These are phyloP conservation scores for Morella rubra DNA, from an alignment of 306 rosid genomes.

Conservation along the genomic window DNA sequence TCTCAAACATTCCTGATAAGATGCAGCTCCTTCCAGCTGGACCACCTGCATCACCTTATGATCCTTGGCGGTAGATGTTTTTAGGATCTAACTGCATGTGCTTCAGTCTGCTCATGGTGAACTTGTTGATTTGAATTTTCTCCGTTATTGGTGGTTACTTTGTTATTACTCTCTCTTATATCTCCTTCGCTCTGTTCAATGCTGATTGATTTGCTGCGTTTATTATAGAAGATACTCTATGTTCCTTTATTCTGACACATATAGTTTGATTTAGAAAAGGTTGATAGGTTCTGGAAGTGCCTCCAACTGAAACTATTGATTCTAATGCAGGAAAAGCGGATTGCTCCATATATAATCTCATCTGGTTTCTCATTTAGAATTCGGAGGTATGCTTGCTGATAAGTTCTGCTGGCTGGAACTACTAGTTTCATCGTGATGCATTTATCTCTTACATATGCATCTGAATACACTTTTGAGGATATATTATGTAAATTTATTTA, in stretches of 20 bases:
- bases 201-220: not conserved
- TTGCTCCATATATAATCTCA: not conserved
- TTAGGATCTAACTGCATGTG: not conserved
- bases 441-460: not conserved
- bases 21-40: not conserved
- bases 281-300: not conserved
- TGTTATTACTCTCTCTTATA: not conserved
- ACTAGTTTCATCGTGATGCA: not conserved
- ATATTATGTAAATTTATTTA: not conserved
- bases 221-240: not conserved
- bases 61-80: not conserved
- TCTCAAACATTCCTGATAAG: not conserved
- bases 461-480: not conserved
- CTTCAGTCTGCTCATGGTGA: not conserved
- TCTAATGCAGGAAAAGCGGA: slow-evolving; percentile 16
- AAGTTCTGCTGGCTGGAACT: not conserved
- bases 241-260: not conserved
- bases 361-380: not conserved
- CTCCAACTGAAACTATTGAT: not conserved
- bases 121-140: slow-evolving; percentile 3
- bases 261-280: not conserved
- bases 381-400: not conserved
- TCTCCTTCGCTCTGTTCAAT: not conserved
- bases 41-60: not conserved
- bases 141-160: not conserved